Base-by-base conservation (phyloP, 495 filamentous ascomycete genomes). In the Xylaria cubensis region DNA sequence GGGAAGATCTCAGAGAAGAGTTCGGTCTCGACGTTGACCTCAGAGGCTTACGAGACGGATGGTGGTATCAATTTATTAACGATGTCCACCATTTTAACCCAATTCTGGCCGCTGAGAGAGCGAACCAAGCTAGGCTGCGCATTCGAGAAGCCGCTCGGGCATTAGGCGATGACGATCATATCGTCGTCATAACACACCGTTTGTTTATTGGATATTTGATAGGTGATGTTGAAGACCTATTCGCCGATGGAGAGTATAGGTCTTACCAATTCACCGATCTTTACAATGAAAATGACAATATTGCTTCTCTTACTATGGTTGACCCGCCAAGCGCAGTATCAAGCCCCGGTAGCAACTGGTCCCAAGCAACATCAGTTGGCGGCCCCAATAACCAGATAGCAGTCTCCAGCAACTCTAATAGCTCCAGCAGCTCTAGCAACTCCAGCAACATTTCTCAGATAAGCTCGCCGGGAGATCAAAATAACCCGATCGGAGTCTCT, bases 141-240 rank as follows among this genome's bases (percentile, higher is more conserved):
- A 34, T 61, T 61, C 17, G 58, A 36, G 19, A 61, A 4, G 19
- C 8, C 2, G 58, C 34, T 10, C 39, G 58, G 3, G 0, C 3
- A 3, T 5, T 61, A 0, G 32, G 7, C 1, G 34, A 61, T 12
- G 10, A 61, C 2, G 58, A 61, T 4, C 58, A 61, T 12, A 41
- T 61, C 12, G 19, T 61, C 2, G 58, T 61, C 2, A 2, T 61
- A 1, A 2, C 34, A 12, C 6, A 41, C 1, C 32, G 58, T 12
- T 9, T 3, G 17, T 61, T 61, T 34, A n/a, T 61, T 3, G 9
- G 4, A 34, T 61, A 36, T 21, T 12, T 61, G 4, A 10, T 36
- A 1, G 55, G 9, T 2, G n/a, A 5, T 7, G 1, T 39, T 17
- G 13, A 4, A 4, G 29, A 21, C 0, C 0, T 0, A 1, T 21